Percentiles rank a stretch among this genome's conserved stretches.
Evolutionary conservation across 2,329 filamentous ascomycete genomes (phyloP).

Genomic region (Colletotrichum liriopes): DNA sequence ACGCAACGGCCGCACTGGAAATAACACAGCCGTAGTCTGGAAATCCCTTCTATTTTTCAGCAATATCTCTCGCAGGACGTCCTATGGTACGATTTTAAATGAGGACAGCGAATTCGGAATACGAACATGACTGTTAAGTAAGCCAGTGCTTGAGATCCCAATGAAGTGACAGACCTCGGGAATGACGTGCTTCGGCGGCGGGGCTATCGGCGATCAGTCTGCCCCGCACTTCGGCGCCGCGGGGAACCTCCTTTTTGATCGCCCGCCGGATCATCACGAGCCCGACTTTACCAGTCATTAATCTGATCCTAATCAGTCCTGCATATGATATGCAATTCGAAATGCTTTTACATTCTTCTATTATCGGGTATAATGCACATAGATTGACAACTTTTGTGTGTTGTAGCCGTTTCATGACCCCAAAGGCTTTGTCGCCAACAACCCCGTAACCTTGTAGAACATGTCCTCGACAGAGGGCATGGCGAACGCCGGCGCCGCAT

Average conservation of each 20-base stretch:
- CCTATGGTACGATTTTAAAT: neutral
- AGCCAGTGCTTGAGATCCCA: constrained; percentile 12
- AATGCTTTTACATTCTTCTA: constrained; percentile 34
- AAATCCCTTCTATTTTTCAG: neutral
- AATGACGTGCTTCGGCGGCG: constrained; percentile 34
- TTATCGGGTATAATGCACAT: constrained; percentile 44
- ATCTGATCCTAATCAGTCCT: neutral
- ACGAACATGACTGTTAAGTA: constrained; percentile 2
- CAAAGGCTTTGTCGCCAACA: constrained; percentile 73
- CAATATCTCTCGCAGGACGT: neutral
- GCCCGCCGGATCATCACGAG: neutral
- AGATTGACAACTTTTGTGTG: constrained; percentile 28
- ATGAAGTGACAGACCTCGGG: constrained; percentile 35
- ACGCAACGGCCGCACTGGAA: neutral
- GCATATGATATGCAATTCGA: neutral
- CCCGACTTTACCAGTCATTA: neutral
- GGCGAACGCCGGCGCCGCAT: constrained; percentile 77
- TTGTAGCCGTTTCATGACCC: constrained; percentile 44
- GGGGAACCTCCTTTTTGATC: constrained; percentile 2
- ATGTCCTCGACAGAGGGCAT: constrained; percentile 81
- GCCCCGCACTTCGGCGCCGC: constrained; percentile 36
- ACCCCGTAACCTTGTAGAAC: constrained; percentile 79
- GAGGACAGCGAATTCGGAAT: neutral
- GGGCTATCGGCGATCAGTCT: constrained; percentile 23
- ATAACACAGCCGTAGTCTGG: no score